Percentiles rank a stretch among this genome's conserved stretches.
Conservation (phyloP, 768 basidiomycete genomes). For the Pluteus cervinus region DNA sequence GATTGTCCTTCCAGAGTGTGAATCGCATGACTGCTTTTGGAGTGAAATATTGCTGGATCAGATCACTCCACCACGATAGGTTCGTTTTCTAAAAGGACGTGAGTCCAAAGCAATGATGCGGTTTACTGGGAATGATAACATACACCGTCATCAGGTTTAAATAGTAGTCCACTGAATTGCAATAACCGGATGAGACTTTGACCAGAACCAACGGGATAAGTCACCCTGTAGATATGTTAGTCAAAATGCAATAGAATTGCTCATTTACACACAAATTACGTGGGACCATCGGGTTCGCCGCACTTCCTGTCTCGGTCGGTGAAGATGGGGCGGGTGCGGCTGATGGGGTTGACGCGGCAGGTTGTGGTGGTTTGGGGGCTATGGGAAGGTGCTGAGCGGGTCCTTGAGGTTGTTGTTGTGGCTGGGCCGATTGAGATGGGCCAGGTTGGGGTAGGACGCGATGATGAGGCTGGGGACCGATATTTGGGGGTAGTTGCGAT, state of each 20-base stretch:
- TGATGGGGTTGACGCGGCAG: constrained; percentile 10
- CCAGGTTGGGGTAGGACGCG: constrained; percentile 1
- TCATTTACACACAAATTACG: too few species aligned
- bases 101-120: background rate
- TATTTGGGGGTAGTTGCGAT: constrained; percentile 10
- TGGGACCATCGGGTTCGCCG: too few species aligned
- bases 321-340: constrained; percentile 6
- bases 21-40: constrained; percentile 69
- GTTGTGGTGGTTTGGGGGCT: constrained; percentile 28
- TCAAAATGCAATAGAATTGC: too few species aligned
- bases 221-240: background rate
- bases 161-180: constrained; percentile 64
- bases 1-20: constrained; percentile 85
- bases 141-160: constrained; percentile 44
- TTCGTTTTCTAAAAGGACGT: constrained; percentile 43
- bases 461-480: constrained; percentile 4
- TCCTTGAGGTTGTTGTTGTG: constrained; percentile 8
- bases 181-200: constrained; percentile 61
- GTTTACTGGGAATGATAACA: constrained; percentile 15
- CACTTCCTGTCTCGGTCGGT: constrained; percentile 5
- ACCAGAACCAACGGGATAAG: constrained; percentile 40
- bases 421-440: constrained; percentile 9
- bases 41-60: constrained; percentile 68
- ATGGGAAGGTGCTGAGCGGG: constrained; percentile 16
- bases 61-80: constrained; percentile 58